Conservation (phyloP, 78 protist species). For the Monosiga brevicollis region DNA sequence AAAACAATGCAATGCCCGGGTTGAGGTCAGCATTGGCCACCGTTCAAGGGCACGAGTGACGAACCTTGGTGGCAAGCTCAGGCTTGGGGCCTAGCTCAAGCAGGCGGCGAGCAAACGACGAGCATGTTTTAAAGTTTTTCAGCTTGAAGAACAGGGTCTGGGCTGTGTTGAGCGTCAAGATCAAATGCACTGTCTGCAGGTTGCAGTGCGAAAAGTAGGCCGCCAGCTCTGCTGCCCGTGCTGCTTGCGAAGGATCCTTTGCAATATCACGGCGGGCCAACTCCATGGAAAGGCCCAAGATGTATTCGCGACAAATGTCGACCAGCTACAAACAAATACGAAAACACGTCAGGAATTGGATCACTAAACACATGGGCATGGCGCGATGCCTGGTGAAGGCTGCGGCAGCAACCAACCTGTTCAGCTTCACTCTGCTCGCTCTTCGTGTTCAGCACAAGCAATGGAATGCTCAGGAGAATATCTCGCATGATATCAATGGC, state of each 20-base stretch:
- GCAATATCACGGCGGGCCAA: slow-evolving; percentile 32
- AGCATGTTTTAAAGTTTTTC: slow-evolving; percentile 57
- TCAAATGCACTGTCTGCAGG: slow-evolving; percentile 68
- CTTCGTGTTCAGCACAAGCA: slow-evolving; percentile 32
- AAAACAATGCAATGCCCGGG: no score
- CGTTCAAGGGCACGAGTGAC: no score
- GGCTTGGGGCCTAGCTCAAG: slow-evolving; percentile 66
- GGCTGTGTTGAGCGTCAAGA: slow-evolving; percentile 37
- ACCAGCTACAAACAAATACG: slow-evolving; percentile 45
- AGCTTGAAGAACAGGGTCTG: slow-evolving; percentile 22
- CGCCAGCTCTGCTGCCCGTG: slow-evolving; percentile 69
- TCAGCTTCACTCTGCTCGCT: slow-evolving; percentile 37
- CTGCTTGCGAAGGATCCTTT: slow-evolving; percentile 5
- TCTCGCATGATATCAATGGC: slow-evolving; percentile 42
- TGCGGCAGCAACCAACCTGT: no score
- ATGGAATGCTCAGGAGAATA: slow-evolving; percentile 32
- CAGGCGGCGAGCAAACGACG: slow-evolving; percentile 73
- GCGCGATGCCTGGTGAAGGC: no score
- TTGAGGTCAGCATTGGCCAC: no score
- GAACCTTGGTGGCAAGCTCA: slow-evolving; percentile 17
- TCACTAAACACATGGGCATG: background rate
- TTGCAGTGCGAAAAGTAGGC: slow-evolving; percentile 93
- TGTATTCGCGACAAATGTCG: slow-evolving; percentile 79
- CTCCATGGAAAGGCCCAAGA: slow-evolving; percentile 74
- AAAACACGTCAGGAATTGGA: background rate